Evolutionary conservation across 2,329 filamentous ascomycete species (phyloP), one percentile per base, ranked within the genome.

Genomic region (Sporothrix euskadiensis): DNA sequence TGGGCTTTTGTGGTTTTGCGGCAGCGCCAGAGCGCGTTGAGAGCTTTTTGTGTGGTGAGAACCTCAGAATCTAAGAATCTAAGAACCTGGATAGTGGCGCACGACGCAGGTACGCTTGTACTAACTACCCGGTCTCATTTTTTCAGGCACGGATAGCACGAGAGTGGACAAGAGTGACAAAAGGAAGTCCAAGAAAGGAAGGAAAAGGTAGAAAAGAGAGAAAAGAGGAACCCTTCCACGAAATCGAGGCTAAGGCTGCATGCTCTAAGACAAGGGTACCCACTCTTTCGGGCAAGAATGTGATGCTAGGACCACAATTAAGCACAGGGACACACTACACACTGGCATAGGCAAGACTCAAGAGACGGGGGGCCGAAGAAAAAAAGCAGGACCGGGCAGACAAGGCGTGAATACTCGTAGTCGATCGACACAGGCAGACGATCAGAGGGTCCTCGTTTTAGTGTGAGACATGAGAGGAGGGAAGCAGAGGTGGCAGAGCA

Each of bases 221-320:
- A 63, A 44, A 73, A 26, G 52, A 49, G 44, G 44, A 44, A 44
- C 41, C 41, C 6, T 1, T 44, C 41, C 41, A 14, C 12, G 44
- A 12, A 9, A 49, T 19, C 44, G n/a, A 14, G 66, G 22, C 71
- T 35, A 69, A 52, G n/a, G 32, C 70, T 59, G 57, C 71, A 71
- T 9, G 49, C 49, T 71, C 66, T n/a, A 71, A 68, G 59, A 74
- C 72, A 73, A 8, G 65, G 52, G 22, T 59, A n/a, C 71, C 73
- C 73, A 74, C 73, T 68, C 66, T 73, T 71, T 59, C 69, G 57
- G 52, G 10, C 73, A 74, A 52, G 66, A 74, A 74, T 65, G 71
- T 52, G 66, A 44, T 70, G n/a, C 47, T 56, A 39, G 59, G 59
- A 72, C 44, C 44, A 49, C 44, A 49, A 14, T 49, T 49, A 4